These are phyloP conservation scores for Lentinula edodes DNA, from an alignment of 768 basidiomycete genomes.

Conservation along the genomic window DNA sequence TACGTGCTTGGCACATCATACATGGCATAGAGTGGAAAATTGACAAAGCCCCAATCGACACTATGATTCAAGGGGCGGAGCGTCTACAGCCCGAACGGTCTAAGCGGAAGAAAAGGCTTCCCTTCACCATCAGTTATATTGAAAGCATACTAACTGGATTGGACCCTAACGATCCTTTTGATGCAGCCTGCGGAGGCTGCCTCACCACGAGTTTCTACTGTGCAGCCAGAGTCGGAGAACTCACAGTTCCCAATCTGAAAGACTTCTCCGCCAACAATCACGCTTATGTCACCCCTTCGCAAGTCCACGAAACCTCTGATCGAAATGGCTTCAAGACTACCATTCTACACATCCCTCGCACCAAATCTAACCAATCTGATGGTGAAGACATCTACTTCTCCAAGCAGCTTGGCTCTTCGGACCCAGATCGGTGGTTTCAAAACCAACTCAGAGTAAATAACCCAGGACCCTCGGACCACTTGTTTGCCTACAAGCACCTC, in stretches of 20 bases:
- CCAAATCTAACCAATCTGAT: slow-evolving; percentile 14
- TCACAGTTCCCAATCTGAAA: slow-evolving; percentile 25
- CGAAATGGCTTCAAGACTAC: slow-evolving; percentile 17
- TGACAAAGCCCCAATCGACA: slow-evolving; percentile 18
- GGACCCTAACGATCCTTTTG: slow-evolving; percentile 19
- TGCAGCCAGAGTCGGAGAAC: slow-evolving; percentile 27
- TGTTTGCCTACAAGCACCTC: slow-evolving; percentile 23
- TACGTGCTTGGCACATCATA: slow-evolving; percentile 19
- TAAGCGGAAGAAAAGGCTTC: slow-evolving; percentile 20
- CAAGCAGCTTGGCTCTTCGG: slow-evolving; percentile 16
- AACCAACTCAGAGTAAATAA: slow-evolving; percentile 18
- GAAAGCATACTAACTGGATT: slow-evolving; percentile 7
- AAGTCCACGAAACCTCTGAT: slow-evolving; percentile 16
- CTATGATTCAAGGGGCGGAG: slow-evolving; percentile 23
- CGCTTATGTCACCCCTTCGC: slow-evolving; percentile 18
- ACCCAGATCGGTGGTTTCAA: slow-evolving; percentile 25
- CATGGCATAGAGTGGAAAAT: slow-evolving; percentile 29
- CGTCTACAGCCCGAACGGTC: slow-evolving; percentile 23
- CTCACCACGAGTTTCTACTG: slow-evolving; percentile 33
- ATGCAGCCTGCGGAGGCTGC: slow-evolving; percentile 30
- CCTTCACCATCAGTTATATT: slow-evolving; percentile 16
- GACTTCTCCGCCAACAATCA: slow-evolving; percentile 23
- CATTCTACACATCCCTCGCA: slow-evolving; percentile 21
- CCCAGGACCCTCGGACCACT: slow-evolving; percentile 15
- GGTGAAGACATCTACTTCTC: slow-evolving; percentile 30